A percentile compares a stretch with the other conserved stretches of the same genome.
phyloP scores from a whole-genome alignment of 495 filamentous ascomycete genomes.

The Penicillium paxilli region DNA sequence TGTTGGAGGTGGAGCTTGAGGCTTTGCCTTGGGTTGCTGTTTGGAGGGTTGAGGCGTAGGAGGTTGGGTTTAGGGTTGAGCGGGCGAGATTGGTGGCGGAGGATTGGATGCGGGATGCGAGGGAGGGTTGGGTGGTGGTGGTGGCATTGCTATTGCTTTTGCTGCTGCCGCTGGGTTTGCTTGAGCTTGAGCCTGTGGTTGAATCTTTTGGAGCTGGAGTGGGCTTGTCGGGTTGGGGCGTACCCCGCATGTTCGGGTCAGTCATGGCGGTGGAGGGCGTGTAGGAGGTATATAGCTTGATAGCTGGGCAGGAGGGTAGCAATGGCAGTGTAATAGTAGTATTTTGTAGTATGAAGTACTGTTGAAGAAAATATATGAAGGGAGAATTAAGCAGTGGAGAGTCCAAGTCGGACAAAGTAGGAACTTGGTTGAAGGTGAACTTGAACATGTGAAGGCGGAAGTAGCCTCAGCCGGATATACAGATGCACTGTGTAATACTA shows the following conservation, averaged over 20 bases:
- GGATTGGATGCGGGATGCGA: slow-evolving; percentile 38
- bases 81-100: slow-evolving; percentile 38
- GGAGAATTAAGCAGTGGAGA: neutral
- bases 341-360: too few species aligned
- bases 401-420: slow-evolving; percentile 11
- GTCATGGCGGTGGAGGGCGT: slow-evolving; percentile 1
- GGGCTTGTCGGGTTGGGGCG: slow-evolving; percentile 6
- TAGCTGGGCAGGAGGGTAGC: neutral
- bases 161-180: neutral
- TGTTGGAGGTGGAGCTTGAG: neutral
- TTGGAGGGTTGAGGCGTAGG: slow-evolving; percentile 21
- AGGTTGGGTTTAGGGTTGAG: slow-evolving; percentile 24
- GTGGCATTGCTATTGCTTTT: neutral
- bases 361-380: neutral
- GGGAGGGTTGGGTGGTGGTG: slow-evolving; percentile 19
- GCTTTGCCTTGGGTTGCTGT: slow-evolving; percentile 24
- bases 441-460: slow-evolving; percentile 25
- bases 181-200: neutral
- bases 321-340: too few species aligned
- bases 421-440: too few species aligned
- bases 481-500: neutral
- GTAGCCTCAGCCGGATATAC: neutral
- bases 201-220: neutral
- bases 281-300: neutral
- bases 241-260: slow-evolving; percentile 27